Conservation (phyloP, 129 eudicot species). For the Silybum marianum region DNA sequence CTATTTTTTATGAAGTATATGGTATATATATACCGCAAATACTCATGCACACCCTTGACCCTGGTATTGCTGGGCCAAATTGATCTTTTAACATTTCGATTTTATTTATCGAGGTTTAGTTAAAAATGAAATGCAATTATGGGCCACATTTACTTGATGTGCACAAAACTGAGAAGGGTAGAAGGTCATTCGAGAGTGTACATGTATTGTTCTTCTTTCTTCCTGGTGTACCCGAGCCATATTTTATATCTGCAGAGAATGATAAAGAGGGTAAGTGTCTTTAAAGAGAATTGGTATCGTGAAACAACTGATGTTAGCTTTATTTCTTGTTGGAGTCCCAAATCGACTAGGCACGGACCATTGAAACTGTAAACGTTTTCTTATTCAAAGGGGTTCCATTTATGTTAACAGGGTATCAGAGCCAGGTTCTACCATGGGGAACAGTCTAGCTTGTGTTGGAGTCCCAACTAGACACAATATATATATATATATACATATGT, state of each 20-base stretch:
- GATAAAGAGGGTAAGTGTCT: constrained; percentile 6
- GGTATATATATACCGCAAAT: background rate
- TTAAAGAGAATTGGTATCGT: background rate
- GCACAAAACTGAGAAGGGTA: background rate
- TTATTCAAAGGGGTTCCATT: no score
- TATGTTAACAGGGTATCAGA: no score
- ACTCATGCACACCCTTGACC: background rate
- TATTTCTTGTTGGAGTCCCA: background rate
- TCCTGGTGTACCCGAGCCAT: background rate
- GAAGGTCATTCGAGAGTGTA: background rate
- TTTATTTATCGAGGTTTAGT: background rate
- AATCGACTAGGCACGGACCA: background rate
- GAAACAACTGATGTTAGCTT: background rate
- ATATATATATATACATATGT: no score
- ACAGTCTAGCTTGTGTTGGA: no score
- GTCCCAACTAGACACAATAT: no score
- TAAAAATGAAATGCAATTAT: background rate
- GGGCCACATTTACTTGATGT: background rate
- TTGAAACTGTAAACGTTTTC: no score
- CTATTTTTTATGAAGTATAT: no score
- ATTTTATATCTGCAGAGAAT: background rate
- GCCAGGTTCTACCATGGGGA: no score
- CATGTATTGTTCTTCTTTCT: constrained; percentile 14
- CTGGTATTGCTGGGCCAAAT: background rate
- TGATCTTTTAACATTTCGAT: background rate